A percentile compares a stretch with the other conserved stretches of the same genome.
phyloP scores from a whole-genome alignment of 257 asterid genomes.

The Prunella vulgaris region DNA sequence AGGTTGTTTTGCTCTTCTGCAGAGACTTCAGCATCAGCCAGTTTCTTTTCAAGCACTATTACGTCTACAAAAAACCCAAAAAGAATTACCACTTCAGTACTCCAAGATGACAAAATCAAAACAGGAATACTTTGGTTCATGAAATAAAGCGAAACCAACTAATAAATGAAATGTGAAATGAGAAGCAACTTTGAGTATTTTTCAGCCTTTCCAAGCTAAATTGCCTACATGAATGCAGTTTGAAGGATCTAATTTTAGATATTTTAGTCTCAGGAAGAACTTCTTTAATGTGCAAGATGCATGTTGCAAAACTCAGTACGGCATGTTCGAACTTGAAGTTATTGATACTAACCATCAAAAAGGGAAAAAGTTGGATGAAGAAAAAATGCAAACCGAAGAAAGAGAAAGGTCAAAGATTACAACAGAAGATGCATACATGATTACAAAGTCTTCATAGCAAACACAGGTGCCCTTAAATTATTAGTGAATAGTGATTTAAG shows the following conservation, averaged over 20 bases:
- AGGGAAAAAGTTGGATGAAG: neutral
- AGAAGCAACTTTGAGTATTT: neutral
- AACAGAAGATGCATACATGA: neutral
- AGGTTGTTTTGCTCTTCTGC: conserved; percentile 87
- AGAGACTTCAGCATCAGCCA: conserved; percentile 90
- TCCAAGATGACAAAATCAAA: conserved; percentile 1
- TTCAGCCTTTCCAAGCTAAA: neutral
- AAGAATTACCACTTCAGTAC: neutral
- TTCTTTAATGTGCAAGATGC: neutral
- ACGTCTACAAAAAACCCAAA: conserved; percentile 53
- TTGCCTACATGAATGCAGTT: neutral
- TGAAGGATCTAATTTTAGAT: neutral
- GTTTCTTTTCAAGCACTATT: conserved; percentile 77
- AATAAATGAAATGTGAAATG: neutral
- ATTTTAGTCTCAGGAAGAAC: neutral
- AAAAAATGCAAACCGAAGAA: neutral
- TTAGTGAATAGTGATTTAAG: conserved; percentile 1
- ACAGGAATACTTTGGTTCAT: neutral
- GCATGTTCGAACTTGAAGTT: neutral
- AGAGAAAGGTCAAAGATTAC: neutral
- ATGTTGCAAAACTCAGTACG: neutral
- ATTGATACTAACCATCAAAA: conserved; percentile 1
- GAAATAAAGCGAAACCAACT: neutral
- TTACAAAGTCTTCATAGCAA: neutral
- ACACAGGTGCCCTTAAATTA: neutral